Percentiles rank a stretch among this genome's conserved stretches.
phyloP scores from a whole-genome alignment of 2,329 filamentous ascomycete species.

The Colletotrichum godetiae region DNA sequence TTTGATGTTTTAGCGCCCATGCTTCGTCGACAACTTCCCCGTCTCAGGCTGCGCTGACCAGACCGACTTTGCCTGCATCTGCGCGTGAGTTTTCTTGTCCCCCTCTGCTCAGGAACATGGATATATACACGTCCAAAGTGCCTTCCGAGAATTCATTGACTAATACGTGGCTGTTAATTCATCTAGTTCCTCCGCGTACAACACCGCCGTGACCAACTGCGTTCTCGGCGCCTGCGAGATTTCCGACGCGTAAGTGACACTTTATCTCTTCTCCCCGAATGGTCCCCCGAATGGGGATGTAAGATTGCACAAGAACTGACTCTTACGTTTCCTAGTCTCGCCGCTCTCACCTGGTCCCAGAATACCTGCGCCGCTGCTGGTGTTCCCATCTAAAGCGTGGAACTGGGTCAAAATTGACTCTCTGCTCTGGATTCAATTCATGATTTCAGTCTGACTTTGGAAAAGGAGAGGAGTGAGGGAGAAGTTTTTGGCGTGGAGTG shows the following conservation, averaged over 20 bases:
- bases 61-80: slow-evolving; percentile 35
- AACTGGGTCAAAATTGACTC: not conserved
- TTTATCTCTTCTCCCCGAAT: not conserved
- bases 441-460: not conserved
- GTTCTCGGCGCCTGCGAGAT: slow-evolving; percentile 16
- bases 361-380: slow-evolving; percentile 22
- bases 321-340: not conserved
- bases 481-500: not conserved
- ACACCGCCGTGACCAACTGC: slow-evolving; percentile 17
- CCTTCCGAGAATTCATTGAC: too few species aligned
- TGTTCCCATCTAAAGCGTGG: not conserved
- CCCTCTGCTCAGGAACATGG: too few species aligned
- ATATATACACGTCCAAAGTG: too few species aligned
- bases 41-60: slow-evolving; percentile 26
- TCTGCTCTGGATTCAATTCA: too few species aligned
- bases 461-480: not conserved
- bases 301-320: not conserved
- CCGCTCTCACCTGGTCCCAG: slow-evolving; percentile 16
- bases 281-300: too few species aligned
- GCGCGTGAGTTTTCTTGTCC: slow-evolving; percentile 22
- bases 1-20: slow-evolving; percentile 10
- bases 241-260: slow-evolving; percentile 10
- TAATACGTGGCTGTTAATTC: not conserved
- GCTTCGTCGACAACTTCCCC: slow-evolving; percentile 33
- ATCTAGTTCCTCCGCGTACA: slow-evolving; percentile 24